Evolutionary conservation across 2,329 filamentous ascomycete genomes (phyloP), one percentile per base, ranked within the genome.

Genomic region (Penicillium sp.): DNA sequence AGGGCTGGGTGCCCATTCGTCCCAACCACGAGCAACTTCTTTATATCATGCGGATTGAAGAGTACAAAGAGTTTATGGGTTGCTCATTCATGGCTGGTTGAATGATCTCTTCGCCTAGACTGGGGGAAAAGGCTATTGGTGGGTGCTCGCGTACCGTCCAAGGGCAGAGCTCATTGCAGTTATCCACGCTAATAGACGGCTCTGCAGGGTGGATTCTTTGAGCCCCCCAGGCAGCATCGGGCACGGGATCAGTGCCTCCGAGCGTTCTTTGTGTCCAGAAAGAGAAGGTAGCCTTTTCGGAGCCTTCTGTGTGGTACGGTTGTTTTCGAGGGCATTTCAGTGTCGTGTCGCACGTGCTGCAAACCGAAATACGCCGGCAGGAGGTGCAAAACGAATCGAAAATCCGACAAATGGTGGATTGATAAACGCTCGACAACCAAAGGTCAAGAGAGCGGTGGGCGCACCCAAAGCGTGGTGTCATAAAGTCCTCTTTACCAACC

Each of bases 81-180:
- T 61, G 61, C 37, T 68, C 63, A 30, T 68, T 65, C 37, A 71
- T 59, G 3, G 59, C 70, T 24, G 69, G 60, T 18, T 65, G 55
- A 23, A 73, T 55, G 4, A 74, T 67, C 33, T 70, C 63, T 55
- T 70, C 66, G 5, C 57, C 69, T 32, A 72, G 48, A 24, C 61
- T 61, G 2, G 71, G 71, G 7, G 70, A 53, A 18, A 68, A 63
- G 8, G 55, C 54, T 12, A 66, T 65, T 13, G 68, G 64, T 23
- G 70, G 70, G 44, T 73, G 71, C 48, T 71, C 67, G 20, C 70
- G 68, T 7, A 73, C 59, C 6, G 70, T 72, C 70, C 70, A 74
- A 7, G 70, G 71, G 46, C 71, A 73, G 8, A 72, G 56, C 54
- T 72, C 69, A 46, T 65, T 69, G 60, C 69, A 73, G 41, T 69